These are phyloP conservation scores for Colletotrichum tabaci DNA, from an alignment of 2,329 filamentous ascomycete genomes.

Conservation along the genomic window DNA sequence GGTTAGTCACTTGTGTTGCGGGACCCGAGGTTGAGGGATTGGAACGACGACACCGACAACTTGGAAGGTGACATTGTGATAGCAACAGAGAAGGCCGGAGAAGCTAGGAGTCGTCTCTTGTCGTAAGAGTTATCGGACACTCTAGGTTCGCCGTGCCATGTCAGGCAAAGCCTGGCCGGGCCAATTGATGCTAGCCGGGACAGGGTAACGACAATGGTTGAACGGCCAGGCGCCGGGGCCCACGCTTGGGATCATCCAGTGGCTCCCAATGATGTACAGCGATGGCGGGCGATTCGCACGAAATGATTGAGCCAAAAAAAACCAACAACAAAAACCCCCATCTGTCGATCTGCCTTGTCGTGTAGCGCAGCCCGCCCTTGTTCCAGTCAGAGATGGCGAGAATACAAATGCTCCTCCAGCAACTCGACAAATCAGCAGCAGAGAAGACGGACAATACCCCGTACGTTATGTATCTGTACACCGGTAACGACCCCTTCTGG, in stretches of 20 bases:
- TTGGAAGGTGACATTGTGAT: conserved; percentile 40
- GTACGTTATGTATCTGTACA: conserved; percentile 17
- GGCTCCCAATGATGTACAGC: conserved; percentile 42
- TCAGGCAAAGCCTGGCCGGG: conserved; percentile 32
- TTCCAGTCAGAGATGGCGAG: conserved; percentile 30
- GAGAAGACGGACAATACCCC: conserved; percentile 17
- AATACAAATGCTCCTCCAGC: not conserved
- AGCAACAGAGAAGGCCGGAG: conserved; percentile 22
- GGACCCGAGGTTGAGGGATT: conserved; percentile 40
- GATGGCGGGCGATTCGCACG: conserved; percentile 42
- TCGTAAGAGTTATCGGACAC: conserved; percentile 18
- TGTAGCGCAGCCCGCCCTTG: conserved; percentile 18
- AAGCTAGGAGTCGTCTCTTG: conserved; percentile 1
- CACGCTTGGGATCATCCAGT: conserved; percentile 37
- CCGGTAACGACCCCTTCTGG: conserved; percentile 29
- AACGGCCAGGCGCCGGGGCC: conserved; percentile 30
- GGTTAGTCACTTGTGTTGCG: conserved; percentile 47
- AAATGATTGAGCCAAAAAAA: conserved; percentile 36
- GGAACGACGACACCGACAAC: conserved; percentile 27
- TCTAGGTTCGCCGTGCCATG: conserved; percentile 27
- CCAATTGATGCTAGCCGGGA: conserved; percentile 34
- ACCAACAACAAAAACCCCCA: not conserved
- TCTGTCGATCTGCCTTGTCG: conserved; percentile 24
- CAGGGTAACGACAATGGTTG: conserved; percentile 19
- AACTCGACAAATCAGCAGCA: conserved; percentile 29